Conservation (phyloP, 108 stramenopile species). For the Stephanodiscus triporus region DNA sequence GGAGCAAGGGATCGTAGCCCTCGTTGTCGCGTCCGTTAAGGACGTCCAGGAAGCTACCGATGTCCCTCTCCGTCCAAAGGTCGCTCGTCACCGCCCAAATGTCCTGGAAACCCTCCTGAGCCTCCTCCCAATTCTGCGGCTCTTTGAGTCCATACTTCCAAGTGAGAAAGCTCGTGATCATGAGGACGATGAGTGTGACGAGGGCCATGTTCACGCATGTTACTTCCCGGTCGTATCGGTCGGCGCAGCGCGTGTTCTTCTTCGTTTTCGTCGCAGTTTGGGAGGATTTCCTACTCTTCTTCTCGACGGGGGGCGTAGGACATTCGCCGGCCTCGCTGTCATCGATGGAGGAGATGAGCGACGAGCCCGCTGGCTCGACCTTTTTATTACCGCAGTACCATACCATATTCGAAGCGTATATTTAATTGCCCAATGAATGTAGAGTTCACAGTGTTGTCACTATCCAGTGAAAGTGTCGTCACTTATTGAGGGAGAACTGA, state of each 20-base stretch:
- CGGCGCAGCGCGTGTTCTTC: not conserved
- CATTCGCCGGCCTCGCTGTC: too few species aligned
- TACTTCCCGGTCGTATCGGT: not conserved
- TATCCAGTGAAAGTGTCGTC: too few species aligned
- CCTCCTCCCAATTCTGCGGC: slow-evolving; percentile 15
- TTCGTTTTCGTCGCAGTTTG: not conserved
- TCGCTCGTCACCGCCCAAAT: slow-evolving; percentile 30
- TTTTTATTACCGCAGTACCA: too few species aligned
- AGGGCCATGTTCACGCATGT: not conserved
- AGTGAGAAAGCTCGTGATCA: slow-evolving; percentile 9
- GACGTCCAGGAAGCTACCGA: slow-evolving; percentile 54
- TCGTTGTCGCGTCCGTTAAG: slow-evolving; percentile 27
- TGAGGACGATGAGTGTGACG: slow-evolving; percentile 13
- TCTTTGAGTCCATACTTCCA: slow-evolving; percentile 25
- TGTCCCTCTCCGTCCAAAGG: slow-evolving; percentile 13
- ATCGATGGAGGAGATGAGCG: too few species aligned
- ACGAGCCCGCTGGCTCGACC: too few species aligned
- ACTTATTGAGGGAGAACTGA: too few species aligned
- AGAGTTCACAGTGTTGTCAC: too few species aligned
- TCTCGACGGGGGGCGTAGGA: too few species aligned
- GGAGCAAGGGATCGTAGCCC: slow-evolving; percentile 57
- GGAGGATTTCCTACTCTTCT: not conserved
- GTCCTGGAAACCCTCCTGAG: slow-evolving; percentile 11
- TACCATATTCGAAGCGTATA: too few species aligned
- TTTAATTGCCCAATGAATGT: too few species aligned